Evolutionary conservation across 2,329 filamentous ascomycete species (phyloP).

Genomic region (Pochonia chlamydosporia): DNA sequence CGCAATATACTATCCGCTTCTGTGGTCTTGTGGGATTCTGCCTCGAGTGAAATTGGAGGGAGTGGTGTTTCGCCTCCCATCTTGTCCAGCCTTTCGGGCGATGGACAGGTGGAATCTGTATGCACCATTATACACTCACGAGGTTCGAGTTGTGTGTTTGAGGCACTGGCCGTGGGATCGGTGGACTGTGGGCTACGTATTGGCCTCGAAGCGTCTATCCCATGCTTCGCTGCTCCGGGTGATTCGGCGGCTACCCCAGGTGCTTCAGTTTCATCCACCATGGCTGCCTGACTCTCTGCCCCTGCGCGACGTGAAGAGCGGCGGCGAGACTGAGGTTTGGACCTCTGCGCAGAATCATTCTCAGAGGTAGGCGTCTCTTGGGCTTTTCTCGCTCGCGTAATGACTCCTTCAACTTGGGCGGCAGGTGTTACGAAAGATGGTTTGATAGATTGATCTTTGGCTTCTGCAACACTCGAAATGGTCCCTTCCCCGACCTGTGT

Average conservation of each 20-base stretch:
- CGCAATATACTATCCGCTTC: conserved; percentile 1
- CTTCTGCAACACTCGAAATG: conserved; percentile 7
- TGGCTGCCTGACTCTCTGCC: background rate
- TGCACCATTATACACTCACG: conserved; percentile 17
- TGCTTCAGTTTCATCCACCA: conserved; percentile 6
- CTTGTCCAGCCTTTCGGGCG: conserved; percentile 9
- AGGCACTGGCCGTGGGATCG: background rate
- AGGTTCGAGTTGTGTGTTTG: background rate
- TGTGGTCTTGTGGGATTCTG: conserved; percentile 3
- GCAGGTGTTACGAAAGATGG: background rate
- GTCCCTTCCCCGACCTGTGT: background rate
- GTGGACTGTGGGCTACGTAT: background rate
- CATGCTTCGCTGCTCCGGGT: background rate
- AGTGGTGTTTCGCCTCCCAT: conserved; percentile 9
- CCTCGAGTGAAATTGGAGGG: conserved; percentile 19
- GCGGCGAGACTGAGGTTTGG: background rate
- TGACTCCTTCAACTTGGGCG: background rate
- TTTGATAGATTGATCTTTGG: background rate
- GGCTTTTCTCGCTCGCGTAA: conserved; percentile 4
- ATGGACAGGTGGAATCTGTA: conserved; percentile 11
- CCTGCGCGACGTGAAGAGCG: conserved; percentile 4
- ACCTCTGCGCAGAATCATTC: background rate
- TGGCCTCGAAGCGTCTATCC: background rate
- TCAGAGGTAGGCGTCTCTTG: background rate
- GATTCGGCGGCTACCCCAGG: background rate